phyloP scores from a whole-genome alignment of 2,329 filamentous ascomycete genomes.

The Aspergillus glaucus region DNA sequence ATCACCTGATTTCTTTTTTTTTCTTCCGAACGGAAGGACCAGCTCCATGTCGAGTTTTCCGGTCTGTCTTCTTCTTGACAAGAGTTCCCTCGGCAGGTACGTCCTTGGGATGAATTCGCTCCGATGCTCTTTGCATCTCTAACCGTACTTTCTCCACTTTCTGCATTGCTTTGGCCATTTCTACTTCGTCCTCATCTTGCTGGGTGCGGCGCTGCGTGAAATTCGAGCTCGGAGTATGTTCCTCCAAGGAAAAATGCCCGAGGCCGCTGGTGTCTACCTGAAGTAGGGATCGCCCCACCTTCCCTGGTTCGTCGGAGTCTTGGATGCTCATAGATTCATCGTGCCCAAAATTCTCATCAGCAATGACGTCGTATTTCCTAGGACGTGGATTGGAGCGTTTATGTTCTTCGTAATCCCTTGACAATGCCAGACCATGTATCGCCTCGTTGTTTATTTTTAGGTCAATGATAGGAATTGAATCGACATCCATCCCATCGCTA shows the following conservation, averaged over 20 bases:
- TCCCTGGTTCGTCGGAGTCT: conserved; percentile 17
- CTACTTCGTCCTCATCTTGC: conserved; percentile 69
- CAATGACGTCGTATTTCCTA: conserved; percentile 61
- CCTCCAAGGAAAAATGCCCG: conserved; percentile 63
- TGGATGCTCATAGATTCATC: conserved; percentile 38
- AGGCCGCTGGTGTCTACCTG: conserved; percentile 84
- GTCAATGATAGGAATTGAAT: conserved; percentile 93
- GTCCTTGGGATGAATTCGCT: conserved; percentile 45
- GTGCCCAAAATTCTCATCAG: conserved; percentile 63
- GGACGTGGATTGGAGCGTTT: conserved; percentile 38
- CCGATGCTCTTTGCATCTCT: conserved; percentile 62
- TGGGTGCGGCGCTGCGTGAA: conserved; percentile 49
- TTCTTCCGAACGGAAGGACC: conserved; percentile 10
- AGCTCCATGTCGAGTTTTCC: background rate
- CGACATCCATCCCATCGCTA: conserved; percentile 76
- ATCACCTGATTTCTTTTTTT: conserved; percentile 12
- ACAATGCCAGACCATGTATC: conserved; percentile 4
- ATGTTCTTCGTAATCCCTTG: conserved; percentile 15
- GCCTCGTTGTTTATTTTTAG: conserved; percentile 63
- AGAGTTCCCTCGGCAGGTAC: conserved; percentile 41
- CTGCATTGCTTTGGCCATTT: conserved; percentile 82
- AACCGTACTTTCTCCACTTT: conserved; percentile 80
- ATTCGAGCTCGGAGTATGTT: conserved; percentile 16
- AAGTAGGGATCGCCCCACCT: conserved; percentile 61
- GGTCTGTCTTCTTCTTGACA: conserved; percentile 44